Evolutionary conservation across 208 protist genomes (phyloP).

Genomic region (Phytomonas francai): DNA sequence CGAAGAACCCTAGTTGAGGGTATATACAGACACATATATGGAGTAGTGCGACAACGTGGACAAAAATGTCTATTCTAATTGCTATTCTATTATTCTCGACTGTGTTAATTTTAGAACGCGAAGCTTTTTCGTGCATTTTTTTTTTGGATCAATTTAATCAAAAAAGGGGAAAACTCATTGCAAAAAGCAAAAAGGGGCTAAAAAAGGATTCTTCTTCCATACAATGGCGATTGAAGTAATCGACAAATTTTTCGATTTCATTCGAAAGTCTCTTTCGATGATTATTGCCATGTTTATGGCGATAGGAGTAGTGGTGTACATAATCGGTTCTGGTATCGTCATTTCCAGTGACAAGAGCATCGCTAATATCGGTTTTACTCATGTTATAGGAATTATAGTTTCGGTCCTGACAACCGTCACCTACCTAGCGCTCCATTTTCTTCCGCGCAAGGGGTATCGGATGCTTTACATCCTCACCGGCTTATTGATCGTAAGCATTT

Average conservation of each 20-base stretch:
- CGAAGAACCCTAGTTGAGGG: too few relatives aligned
- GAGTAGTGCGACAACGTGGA: too few relatives aligned
- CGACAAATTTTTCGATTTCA: slow-evolving; percentile 31
- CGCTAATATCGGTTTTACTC: slow-evolving; percentile 45
- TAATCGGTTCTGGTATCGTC: slow-evolving; percentile 41
- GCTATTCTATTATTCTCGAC: too few relatives aligned
- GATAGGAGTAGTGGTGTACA: slow-evolving; percentile 50
- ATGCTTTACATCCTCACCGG: slow-evolving; percentile 69
- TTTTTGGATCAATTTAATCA: not conserved
- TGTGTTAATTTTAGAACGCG: too few relatives aligned
- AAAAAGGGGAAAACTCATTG: not conserved
- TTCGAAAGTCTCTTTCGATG: slow-evolving; percentile 78
- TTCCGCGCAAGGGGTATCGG: slow-evolving; percentile 69
- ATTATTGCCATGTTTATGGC: slow-evolving; percentile 61
- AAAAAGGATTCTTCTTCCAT: not conserved
- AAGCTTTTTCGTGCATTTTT: not conserved
- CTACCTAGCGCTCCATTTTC: slow-evolving; percentile 72
- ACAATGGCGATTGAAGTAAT: not conserved
- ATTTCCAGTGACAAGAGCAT: slow-evolving; percentile 48
- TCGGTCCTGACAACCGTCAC: slow-evolving; percentile 36
- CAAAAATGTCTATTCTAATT: too few relatives aligned
- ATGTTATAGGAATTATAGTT: slow-evolving; percentile 69
- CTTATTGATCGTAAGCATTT: slow-evolving; percentile 46
- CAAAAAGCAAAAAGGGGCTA: not conserved
- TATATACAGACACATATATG: too few relatives aligned